Evolutionary conservation across 805 yeast species (phyloP).

Genomic region (Wickerhamomyces alni): DNA sequence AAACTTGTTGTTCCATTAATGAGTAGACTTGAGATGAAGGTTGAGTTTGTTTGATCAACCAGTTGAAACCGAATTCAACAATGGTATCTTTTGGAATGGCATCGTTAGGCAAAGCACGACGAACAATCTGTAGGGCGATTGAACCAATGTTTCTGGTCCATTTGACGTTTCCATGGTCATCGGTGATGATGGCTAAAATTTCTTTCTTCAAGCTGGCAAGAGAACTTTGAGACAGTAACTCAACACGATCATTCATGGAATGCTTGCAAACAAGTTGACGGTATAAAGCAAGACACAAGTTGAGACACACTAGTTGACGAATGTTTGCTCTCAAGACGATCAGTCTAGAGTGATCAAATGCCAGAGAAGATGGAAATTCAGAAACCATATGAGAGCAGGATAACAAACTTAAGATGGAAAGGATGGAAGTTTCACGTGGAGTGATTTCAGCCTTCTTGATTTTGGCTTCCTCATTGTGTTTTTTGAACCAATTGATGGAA

Average conservation of each 20-base stretch:
- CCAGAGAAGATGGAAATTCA: conserved; percentile 77
- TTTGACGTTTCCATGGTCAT: conserved; percentile 80
- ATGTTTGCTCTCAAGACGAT: conserved; percentile 78
- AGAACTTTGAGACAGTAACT: conserved; percentile 30
- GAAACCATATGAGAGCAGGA: conserved; percentile 77
- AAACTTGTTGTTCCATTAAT: conserved; percentile 62
- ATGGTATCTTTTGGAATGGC: conserved; percentile 23
- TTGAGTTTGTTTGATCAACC: conserved; percentile 84
- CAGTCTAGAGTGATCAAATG: conserved; percentile 79
- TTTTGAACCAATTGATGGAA: conserved; percentile 23
- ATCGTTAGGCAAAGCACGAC: conserved; percentile 26
- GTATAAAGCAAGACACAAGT: conserved; percentile 65
- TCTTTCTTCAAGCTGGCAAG: conserved; percentile 55
- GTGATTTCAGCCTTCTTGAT: conserved; percentile 15
- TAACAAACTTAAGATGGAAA: conserved; percentile 55
- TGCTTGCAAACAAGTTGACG: conserved; percentile 51
- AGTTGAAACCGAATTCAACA: conserved; percentile 56
- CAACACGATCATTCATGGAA: conserved; percentile 15
- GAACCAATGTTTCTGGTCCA: conserved; percentile 82
- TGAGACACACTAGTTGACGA: conserved; percentile 75
- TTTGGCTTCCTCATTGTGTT: conserved; percentile 7
- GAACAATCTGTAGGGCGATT: conserved; percentile 62
- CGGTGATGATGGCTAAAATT: conserved; percentile 72
- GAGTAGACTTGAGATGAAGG: conserved; percentile 75
- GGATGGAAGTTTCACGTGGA: conserved; percentile 36